Base-by-base conservation (phyloP, 2,329 filamentous ascomycete genomes). In the Chlorencoelia australis region DNA sequence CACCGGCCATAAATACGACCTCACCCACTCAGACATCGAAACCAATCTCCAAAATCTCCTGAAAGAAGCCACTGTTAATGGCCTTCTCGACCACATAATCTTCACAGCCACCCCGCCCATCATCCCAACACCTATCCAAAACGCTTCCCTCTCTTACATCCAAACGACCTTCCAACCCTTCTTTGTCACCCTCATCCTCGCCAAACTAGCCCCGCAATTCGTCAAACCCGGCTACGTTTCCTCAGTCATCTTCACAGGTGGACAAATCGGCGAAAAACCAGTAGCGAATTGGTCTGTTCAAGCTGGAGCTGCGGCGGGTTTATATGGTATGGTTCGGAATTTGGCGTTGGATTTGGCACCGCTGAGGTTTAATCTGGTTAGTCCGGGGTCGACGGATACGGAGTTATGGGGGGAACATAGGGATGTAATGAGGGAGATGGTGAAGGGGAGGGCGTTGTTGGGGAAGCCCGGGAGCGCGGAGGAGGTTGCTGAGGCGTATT, bases 261-360 rank as follows among this genome's bases (percentile, higher is more conserved):
- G 49, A 26, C 13, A 36, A 21, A 35, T 46, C 30, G 21, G 39
- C 9, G 28, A 43, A 4, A 30, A 46, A 25, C 39, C 41, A n/a
- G 14, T 45, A 20, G 7, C 21, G 10, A 21, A 35, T 6, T 75
- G 68, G 67, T 56, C 61, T 4, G 57, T 73, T 15, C 45, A 71
- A 1, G 61, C 61, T 0, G 57, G 58, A 2, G 68, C 64, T 25
- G 65, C 63, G 0, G 64, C 67, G 0, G 73, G 66, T 1, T 42
- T 71, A 4, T 61, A 72, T 25, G 64, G 66, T 4, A 60, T 79
- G 48, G 61, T 64, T 2, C 61, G 71, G 1, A 66, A 63, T 4
- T 56, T 82, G 16, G 77, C 77, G 1, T 50, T 80, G 20, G 76
- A 82, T 46, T 48, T 83, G 36, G 66, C 65, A 43, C 78, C 78